phyloP scores from a whole-genome alignment of 1,284 basidiomycete genomes.

The Golubevia pallescens region DNA sequence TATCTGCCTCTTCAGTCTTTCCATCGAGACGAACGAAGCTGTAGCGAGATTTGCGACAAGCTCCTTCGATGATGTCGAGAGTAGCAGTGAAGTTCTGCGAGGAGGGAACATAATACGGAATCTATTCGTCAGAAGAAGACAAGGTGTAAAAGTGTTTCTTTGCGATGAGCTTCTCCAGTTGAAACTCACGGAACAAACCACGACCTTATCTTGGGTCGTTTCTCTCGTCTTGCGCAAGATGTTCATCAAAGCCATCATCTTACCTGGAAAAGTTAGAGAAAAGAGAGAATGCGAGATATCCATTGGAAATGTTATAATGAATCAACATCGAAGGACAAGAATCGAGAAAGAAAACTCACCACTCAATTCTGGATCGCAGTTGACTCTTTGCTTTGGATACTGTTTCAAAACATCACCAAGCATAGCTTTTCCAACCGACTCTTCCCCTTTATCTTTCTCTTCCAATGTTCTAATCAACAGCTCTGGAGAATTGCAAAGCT shows the following conservation, averaged over 20 bases:
- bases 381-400: conserved; percentile 7
- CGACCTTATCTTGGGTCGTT: conserved; percentile 87
- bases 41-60: conserved; percentile 79
- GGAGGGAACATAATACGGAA: not conserved
- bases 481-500: conserved; percentile 91
- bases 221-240: conserved; percentile 73
- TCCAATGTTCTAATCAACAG: conserved; percentile 67
- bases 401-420: conserved; percentile 42
- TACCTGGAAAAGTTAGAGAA: conserved; percentile 30
- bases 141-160: no score
- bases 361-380: not conserved
- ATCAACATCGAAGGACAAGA: no score
- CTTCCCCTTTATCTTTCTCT: not conserved
- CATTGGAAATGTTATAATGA: not conserved
- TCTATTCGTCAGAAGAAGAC: no score
- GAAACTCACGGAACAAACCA: not conserved
- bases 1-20: conserved; percentile 46
- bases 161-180: no score
- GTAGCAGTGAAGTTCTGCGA: conserved; percentile 70
- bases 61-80: conserved; percentile 86
- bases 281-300: not conserved
- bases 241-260: conserved; percentile 77
- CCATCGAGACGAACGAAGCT: conserved; percentile 87
- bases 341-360: conserved; percentile 68
- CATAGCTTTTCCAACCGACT: conserved; percentile 11